A percentile compares a stretch with the other conserved stretches of the same genome.
These are phyloP conservation scores for Yamadazyma blattariae DNA, from an alignment of 1,139 yeast species.

Conservation along the genomic window DNA sequence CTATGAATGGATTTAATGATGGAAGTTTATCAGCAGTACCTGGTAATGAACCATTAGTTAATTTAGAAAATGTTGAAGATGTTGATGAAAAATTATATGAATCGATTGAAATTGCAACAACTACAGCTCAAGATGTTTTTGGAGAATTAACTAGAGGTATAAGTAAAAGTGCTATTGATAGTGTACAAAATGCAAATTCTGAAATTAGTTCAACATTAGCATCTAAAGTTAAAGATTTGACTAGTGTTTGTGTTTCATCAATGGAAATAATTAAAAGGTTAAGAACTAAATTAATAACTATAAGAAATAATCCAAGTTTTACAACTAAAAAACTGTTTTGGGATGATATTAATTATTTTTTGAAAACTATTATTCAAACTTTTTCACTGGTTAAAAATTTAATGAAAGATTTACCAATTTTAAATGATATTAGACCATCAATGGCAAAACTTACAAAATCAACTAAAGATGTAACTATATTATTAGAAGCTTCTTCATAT, in stretches of 20 bases:
- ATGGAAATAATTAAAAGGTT: constrained; percentile 76
- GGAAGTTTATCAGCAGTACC: background rate
- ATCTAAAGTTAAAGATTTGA: constrained; percentile 70
- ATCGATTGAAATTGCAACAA: constrained; percentile 70
- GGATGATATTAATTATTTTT: constrained; percentile 81
- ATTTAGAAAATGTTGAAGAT: constrained; percentile 35
- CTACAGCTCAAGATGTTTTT: constrained; percentile 77
- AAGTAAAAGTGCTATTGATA: constrained; percentile 60
- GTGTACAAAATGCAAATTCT: constrained; percentile 13
- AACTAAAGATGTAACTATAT: constrained; percentile 84
- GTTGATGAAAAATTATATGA: constrained; percentile 76
- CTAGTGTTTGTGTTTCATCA: constrained; percentile 74
- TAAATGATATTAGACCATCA: constrained; percentile 77
- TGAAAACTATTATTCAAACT: constrained; percentile 80
- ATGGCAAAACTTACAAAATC: constrained; percentile 81
- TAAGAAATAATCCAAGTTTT: constrained; percentile 48
- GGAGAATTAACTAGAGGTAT: constrained; percentile 77
- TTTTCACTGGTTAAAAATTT: constrained; percentile 80
- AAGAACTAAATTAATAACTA: constrained; percentile 53
- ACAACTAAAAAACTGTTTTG: constrained; percentile 67
- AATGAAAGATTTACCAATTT: constrained; percentile 74
- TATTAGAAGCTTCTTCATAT: constrained; percentile 58
- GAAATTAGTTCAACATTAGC: constrained; percentile 39
- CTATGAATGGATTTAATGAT: too few relatives aligned
- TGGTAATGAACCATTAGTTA: constrained; percentile 5